Evolutionary conservation across 306 rosid species (phyloP).

Genomic region (Quercus suber): DNA sequence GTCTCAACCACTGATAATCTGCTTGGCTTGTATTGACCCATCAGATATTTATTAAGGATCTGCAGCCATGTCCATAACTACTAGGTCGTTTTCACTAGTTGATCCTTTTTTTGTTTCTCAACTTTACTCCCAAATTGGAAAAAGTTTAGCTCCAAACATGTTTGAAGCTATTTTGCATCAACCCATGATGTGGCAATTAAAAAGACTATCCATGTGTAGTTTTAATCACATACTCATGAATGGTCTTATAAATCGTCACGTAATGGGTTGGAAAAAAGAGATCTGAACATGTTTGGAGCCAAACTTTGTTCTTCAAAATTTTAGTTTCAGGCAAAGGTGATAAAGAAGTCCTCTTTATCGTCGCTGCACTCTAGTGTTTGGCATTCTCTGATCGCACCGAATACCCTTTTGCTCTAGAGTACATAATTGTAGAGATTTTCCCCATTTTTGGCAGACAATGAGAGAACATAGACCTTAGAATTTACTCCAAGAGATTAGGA

Average conservation of each 20-base stretch:
- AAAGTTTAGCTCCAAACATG: no score
- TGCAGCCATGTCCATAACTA: not conserved
- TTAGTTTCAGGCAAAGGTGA: constrained; percentile 13
- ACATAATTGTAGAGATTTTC: constrained; percentile 9
- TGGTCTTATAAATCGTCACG: no score
- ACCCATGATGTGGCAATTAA: no score
- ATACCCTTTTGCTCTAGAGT: constrained; percentile 7
- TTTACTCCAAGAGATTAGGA: not conserved
- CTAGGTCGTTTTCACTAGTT: not conserved
- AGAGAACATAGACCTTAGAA: not conserved
- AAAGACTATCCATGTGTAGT: no score
- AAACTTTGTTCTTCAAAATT: not conserved
- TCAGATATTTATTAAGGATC: not conserved
- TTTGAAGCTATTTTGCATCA: no score
- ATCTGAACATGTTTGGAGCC: no score
- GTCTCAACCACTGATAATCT: constrained; percentile 6
- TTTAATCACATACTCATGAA: no score
- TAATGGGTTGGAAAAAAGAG: no score
- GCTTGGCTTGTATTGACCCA: not conserved
- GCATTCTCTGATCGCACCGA: constrained; percentile 22
- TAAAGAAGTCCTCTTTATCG: not conserved
- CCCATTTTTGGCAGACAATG: not conserved
- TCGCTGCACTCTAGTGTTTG: not conserved
- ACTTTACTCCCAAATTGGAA: not conserved
- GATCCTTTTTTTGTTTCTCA: not conserved